A percentile compares a stretch with the other conserved stretches of the same genome.
Evolutionary conservation across 129 eudicot species (phyloP).

Genomic region (Flaveria robusta): DNA sequence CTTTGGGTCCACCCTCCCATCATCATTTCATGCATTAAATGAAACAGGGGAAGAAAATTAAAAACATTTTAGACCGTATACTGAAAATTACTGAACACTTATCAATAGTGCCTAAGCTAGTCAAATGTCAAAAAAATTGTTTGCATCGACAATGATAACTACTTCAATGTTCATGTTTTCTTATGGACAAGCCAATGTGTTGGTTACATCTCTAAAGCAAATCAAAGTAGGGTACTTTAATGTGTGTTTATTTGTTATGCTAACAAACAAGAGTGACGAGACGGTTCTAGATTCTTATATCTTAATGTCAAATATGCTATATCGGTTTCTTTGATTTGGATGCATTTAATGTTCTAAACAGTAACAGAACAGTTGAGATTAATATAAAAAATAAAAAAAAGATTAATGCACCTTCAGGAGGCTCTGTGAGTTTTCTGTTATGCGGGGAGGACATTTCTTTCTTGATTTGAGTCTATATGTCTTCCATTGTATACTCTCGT

Average conservation of each 20-base stretch:
- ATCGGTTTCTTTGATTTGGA: neutral
- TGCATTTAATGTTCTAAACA: constrained; percentile 7
- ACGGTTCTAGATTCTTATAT: constrained; percentile 7
- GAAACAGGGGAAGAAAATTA: neutral
- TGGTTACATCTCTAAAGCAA: constrained; percentile 13
- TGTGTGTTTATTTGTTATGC: constrained; percentile 8
- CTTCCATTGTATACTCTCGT: constrained; percentile 84
- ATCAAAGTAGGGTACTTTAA: neutral
- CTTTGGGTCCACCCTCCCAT: constrained; percentile 64
- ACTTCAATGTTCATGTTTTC: neutral
- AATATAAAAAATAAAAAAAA: neutral
- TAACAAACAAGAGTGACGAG: constrained; percentile 1
- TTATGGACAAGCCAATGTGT: constrained; percentile 26
- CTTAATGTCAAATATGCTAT: constrained; percentile 14
- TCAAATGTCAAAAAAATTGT: neutral
- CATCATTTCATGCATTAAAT: constrained; percentile 61
- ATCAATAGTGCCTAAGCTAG: neutral
- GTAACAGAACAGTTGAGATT: neutral
- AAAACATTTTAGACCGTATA: neutral
- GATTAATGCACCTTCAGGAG: constrained; percentile 58
- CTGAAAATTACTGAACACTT: constrained; percentile 2
- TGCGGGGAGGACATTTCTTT: constrained; percentile 79
- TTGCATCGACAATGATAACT: constrained; percentile 7
- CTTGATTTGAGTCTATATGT: constrained; percentile 62
- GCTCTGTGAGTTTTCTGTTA: constrained; percentile 76